Base-by-base conservation (phyloP, 495 filamentous ascomycete genomes). In the Penicillium bialowiezense region DNA sequence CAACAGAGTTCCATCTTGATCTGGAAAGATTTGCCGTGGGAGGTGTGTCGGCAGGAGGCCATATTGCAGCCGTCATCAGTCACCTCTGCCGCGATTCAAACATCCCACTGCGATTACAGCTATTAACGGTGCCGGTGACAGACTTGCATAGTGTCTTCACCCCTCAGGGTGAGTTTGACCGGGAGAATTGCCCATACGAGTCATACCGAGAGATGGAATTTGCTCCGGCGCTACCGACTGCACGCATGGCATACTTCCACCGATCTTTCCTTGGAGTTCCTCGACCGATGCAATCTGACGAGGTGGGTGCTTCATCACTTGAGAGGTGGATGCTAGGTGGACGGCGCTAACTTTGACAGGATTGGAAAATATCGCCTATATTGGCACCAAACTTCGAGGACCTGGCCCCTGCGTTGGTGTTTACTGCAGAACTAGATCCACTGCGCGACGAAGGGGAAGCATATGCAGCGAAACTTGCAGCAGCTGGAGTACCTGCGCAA, bases 351-450 rank as follows among this genome's bases (percentile, higher is more conserved):
- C 23, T 4, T 26, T 26, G 23, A 4, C 12, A 69, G 69, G 63
- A 70, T 44, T 72, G 65, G 67, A 70, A 64, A 41, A 70, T 70
- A 19, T 70, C 69, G 7, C 69, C 69, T 10, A 67, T 72, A 6
- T 44, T 65, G 17, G 65, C 69, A 5, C 45, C 59, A 8, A 52
- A 62, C 38, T 69, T 76, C 15, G 38, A 52, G 17, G 47, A 62
- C 6, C 55, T 76, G 47, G 73, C 77, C 9, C 64, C 70, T 24
- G 78, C 75, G 2, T 50, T 79, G 48, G 56, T 78, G 7, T 64
- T 73, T 37, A 66, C 64, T 8, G 66, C 70, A 12, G 73, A 77
- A 48, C 61, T 71, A 29, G 74, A 79, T 44, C 70, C 70, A 36
- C 57, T 78, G 18, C 59, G 74, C 23, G 67, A 75, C 44, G 73